Evolutionary conservation across 1,284 basidiomycete genomes (phyloP).

Genomic region (Heterobasidion annosum): DNA sequence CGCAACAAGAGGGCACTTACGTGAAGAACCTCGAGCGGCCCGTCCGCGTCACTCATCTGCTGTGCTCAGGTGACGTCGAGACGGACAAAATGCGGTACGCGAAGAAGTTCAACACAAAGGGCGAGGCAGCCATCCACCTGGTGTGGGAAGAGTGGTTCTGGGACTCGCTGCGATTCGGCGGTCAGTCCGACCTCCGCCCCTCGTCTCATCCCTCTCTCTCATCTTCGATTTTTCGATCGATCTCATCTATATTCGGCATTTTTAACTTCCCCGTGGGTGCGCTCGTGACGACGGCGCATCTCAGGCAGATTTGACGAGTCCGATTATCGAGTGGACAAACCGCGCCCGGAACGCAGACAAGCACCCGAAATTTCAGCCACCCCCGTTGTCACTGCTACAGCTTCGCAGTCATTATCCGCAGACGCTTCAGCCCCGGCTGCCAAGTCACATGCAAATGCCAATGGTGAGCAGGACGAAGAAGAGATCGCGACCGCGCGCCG

Average conservation of each 20-base stretch:
- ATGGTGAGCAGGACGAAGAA: constrained; percentile 33
- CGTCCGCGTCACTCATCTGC: constrained; percentile 58
- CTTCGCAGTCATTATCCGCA: constrained; percentile 9
- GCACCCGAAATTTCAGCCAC: constrained; percentile 8
- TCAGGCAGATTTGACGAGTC: constrained; percentile 41
- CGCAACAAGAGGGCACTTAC: constrained; percentile 45
- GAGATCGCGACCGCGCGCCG: constrained; percentile 45
- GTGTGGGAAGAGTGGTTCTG: constrained; percentile 87
- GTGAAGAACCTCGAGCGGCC: constrained; percentile 58
- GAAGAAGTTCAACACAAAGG: constrained; percentile 53
- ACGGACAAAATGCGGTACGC: constrained; percentile 68
- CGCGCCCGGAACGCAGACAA: constrained; percentile 44
- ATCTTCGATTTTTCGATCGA: background rate
- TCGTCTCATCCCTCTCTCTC: background rate
- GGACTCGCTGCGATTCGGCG: constrained; percentile 67
- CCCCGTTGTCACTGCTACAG: constrained; percentile 9
- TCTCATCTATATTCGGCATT: background rate
- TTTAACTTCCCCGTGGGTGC: no score
- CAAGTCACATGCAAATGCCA: constrained; percentile 4
- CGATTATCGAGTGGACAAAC: constrained; percentile 47
- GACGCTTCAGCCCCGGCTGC: constrained; percentile 3
- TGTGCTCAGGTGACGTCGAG: constrained; percentile 46
- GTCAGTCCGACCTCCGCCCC: constrained; percentile 20
- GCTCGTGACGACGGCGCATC: background rate
- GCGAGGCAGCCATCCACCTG: constrained; percentile 58